Percentiles rank a stretch among this genome's conserved stretches.
Evolutionary conservation across 148 eudicot species (phyloP).

Genomic region (Amaranthus hypochondriacus): DNA sequence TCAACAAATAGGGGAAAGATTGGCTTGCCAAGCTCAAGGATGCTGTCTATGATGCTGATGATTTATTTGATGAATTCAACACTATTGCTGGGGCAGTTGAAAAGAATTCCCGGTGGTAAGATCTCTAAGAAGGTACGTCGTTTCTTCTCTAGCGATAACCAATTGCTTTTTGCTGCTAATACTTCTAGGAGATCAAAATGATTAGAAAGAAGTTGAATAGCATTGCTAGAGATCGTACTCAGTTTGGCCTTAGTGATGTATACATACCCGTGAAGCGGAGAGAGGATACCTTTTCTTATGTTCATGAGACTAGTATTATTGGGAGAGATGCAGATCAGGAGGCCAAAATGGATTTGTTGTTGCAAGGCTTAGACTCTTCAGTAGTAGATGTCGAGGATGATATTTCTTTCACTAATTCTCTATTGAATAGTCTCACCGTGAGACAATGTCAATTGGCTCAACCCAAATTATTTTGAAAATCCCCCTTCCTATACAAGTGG

Average conservation of each 20-base stretch:
- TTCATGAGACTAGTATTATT: conserved; percentile 1
- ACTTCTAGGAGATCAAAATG: conserved; percentile 12
- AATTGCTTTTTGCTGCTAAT: conserved; percentile 3
- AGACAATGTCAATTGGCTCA: too few relatives aligned
- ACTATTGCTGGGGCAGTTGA: too few relatives aligned
- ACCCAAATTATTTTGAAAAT: too few relatives aligned
- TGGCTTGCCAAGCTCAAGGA: too few relatives aligned
- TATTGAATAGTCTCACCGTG: too few relatives aligned
- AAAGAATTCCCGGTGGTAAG: too few relatives aligned
- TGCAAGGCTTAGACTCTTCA: neutral
- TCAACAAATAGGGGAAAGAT: too few relatives aligned
- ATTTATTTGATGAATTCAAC: too few relatives aligned
- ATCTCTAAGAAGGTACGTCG: neutral
- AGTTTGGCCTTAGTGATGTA: conserved; percentile 14
- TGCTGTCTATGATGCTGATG: too few relatives aligned
- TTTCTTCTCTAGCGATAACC: conserved; percentile 20
- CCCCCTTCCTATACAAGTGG: too few relatives aligned
- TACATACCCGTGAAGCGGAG: conserved; percentile 11
- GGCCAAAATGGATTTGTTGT: conserved; percentile 8
- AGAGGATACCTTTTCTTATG: conserved; percentile 16
- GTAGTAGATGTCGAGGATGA: neutral
- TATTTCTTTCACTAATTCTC: neutral
- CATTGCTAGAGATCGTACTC: conserved; percentile 7
- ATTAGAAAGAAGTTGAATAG: conserved; percentile 11
- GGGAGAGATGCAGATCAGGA: conserved; percentile 24